Evolutionary conservation across 371 early-diverging fungal species (phyloP), one percentile per base, ranked within the genome.

Genomic region (Chytridiales sp.): DNA sequence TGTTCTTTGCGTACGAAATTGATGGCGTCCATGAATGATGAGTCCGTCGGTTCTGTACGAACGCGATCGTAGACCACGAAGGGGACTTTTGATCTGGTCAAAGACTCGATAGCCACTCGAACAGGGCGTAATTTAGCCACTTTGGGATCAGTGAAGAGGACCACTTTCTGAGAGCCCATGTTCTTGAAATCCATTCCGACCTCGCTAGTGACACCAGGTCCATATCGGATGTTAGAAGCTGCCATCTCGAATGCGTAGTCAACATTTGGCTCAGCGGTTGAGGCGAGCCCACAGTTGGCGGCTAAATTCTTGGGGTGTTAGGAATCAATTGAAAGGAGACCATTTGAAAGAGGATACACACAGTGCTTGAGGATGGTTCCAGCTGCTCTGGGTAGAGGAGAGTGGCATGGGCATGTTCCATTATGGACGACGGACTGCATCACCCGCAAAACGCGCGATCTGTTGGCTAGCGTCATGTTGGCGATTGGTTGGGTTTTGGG

Each of bases 171-270:
- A 36, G 91, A 84, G 42, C 81, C 78, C 72, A 92, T 69, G 64
- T 92, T 89, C 55, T 72, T 79, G 63, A 89, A 65, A 77, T 94
- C 94, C 83, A 85, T 83, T 39, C 94, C 94, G 47, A 94, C 83
- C 67, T 94, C 94, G 75, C 75, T 76, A n/a, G 94, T 93, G 3
- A 85, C 92, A 17, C 91, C 91, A 5, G 79, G 79, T 49, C 94
- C 94, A 41, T 89, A 92, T 9, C 94, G 89, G 67, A 94, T 87
- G 56, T 87, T 91, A 56, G 88, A 87, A 21, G 91, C 88, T 31
- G 94, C 92, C 91, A 94, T 92, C 75, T 69, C 40, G n/a, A 44
- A 29, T 38, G n/a, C 29, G 29, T 39, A 32, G 11, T 17, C 11
- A 17, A n/a, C n/a, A n/a, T n/a, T n/a, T n/a, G n/a, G n/a, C n/a